These are phyloP conservation scores for Trypanosoma cruzi DNA, from an alignment of 208 protist species.

Conservation along the genomic window DNA sequence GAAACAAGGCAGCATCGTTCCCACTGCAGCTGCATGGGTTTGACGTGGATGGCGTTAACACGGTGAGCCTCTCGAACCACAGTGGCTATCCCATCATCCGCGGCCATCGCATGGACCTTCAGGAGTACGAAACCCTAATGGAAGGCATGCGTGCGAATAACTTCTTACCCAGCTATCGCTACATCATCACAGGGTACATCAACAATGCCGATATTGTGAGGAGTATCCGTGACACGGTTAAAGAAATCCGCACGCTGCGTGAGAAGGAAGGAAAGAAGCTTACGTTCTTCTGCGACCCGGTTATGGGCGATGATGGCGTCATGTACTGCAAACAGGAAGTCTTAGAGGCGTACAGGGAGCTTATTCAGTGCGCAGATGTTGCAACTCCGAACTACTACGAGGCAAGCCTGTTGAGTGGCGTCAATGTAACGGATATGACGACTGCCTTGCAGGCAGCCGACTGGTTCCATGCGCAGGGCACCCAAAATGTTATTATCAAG, in stretches of 20 bases:
- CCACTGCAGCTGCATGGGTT: conserved; percentile 95
- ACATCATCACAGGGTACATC: conserved; percentile 95
- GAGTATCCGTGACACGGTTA: conserved; percentile 57
- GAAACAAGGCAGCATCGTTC: conserved; percentile 95
- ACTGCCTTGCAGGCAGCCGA: conserved; percentile 65
- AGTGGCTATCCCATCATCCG: conserved; percentile 92
- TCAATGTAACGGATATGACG: conserved; percentile 61
- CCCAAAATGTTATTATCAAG: conserved; percentile 83
- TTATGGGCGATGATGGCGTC: conserved; percentile 94
- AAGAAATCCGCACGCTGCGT: conserved; percentile 63
- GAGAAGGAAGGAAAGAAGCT: conserved; percentile 37
- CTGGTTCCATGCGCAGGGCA: conserved; percentile 83
- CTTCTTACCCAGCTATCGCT: conserved; percentile 81
- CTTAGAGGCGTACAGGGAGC: conserved; percentile 85
- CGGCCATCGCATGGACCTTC: conserved; percentile 85
- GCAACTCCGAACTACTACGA: conserved; percentile 95
- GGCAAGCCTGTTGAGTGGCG: conserved; percentile 73
- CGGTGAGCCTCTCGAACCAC: conserved; percentile 96
- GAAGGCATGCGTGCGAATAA: conserved; percentile 87
- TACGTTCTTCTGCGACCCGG: conserved; percentile 94
- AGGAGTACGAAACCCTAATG: conserved; percentile 80
- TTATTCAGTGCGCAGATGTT: conserved; percentile 79
- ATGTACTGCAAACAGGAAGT: conserved; percentile 95
- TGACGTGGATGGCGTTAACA: conserved; percentile 95
- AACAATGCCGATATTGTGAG: conserved; percentile 87